Conservation (phyloP, 2,329 filamentous ascomycete species). For the Aspergillus ochraceoroseus region DNA sequence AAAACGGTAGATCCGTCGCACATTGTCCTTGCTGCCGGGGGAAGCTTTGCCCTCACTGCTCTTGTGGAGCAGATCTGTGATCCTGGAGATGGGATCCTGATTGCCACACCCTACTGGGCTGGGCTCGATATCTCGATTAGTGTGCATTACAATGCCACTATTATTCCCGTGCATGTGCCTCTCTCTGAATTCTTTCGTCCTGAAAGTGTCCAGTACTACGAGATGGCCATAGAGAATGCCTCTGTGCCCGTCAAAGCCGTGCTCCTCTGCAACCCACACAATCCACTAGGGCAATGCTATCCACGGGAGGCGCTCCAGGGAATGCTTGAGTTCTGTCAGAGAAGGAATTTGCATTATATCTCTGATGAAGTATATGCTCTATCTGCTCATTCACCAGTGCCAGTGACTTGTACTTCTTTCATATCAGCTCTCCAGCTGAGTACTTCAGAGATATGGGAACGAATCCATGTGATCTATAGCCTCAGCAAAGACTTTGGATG, state of each 20-base stretch:
- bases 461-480: too few relatives aligned
- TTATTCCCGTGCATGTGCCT: background rate
- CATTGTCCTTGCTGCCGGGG: background rate
- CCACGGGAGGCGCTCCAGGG: background rate
- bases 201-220: too few relatives aligned
- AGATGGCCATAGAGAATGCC: background rate
- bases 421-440: too few relatives aligned
- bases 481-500: too few relatives aligned
- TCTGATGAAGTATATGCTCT: constrained; percentile 2
- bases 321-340: background rate
- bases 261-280: constrained; percentile 1
- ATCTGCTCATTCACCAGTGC: background rate
- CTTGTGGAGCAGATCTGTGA: background rate
- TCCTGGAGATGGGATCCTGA: background rate
- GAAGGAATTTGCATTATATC: background rate
- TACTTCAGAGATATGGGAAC: too few relatives aligned
- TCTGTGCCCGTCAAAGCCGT: background rate
- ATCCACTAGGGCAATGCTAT: background rate
- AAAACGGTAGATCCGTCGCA: background rate
- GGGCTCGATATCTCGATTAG: too few relatives aligned
- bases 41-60: background rate
- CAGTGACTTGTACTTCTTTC: too few relatives aligned
- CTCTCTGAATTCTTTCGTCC: background rate
- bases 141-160: background rate
- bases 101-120: background rate